These are phyloP conservation scores for Trichoderma reesei DNA, from an alignment of 495 filamentous ascomycete genomes.

Conservation along the genomic window DNA sequence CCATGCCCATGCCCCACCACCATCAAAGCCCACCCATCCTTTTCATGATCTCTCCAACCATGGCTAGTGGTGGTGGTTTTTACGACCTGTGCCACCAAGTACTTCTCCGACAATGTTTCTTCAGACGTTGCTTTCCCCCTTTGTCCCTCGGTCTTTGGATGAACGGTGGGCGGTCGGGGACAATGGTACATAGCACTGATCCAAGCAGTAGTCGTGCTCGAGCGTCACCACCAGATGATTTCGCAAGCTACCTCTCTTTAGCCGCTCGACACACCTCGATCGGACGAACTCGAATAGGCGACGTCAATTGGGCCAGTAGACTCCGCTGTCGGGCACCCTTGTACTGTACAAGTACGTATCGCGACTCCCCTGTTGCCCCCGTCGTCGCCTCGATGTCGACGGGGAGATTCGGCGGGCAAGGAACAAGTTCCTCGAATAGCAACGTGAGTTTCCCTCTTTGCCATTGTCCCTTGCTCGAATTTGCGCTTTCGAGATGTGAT, in stretches of 20 bases:
- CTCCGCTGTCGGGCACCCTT: not conserved
- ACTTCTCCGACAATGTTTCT: not conserved
- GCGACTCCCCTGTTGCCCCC: not conserved
- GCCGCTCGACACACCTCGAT: not conserved
- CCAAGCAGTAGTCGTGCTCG: not conserved
- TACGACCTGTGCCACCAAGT: not conserved
- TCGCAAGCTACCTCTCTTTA: not conserved
- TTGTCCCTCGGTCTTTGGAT: not conserved
- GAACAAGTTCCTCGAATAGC: not conserved
- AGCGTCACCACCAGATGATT: constrained; percentile 3
- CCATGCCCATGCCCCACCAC: not conserved
- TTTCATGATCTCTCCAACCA: not conserved
- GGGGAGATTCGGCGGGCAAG: not conserved
- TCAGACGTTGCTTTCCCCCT: not conserved
- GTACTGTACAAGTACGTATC: not conserved
- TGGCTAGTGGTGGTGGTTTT: not conserved
- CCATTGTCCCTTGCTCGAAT: not conserved
- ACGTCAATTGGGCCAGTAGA: not conserved
- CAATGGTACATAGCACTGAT: not conserved
- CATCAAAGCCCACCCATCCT: constrained; percentile 4
- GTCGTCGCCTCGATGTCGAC: not conserved
- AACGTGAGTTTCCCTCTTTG: not conserved
- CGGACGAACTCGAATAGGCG: not conserved
- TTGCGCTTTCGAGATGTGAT: not conserved
- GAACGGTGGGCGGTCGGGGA: not conserved